These are phyloP conservation scores for Scutellaria galericulata DNA, from an alignment of 257 asterid genomes.

Conservation along the genomic window DNA sequence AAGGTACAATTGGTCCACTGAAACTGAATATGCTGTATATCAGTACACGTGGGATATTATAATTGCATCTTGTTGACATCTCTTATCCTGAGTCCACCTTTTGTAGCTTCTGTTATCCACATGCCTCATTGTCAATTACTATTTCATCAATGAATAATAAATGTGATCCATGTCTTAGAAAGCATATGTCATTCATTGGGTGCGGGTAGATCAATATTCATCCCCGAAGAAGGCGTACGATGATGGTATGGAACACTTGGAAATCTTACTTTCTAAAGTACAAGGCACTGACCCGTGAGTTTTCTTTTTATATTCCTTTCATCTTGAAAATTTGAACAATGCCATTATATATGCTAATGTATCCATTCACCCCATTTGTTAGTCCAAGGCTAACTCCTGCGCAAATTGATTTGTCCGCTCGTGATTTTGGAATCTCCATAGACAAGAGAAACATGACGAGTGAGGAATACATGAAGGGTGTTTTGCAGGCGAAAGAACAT, in stretches of 20 bases:
- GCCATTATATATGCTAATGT: conserved; percentile 27
- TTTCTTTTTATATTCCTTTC: background rate
- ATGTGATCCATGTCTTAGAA: conserved; percentile 49
- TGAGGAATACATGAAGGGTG: conserved; percentile 75
- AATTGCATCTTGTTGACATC: conserved; percentile 10
- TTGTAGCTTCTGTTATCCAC: conserved; percentile 14
- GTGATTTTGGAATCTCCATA: conserved; percentile 49
- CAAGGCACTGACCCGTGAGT: conserved; percentile 76
- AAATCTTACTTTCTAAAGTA: conserved; percentile 62
- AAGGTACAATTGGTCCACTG: conserved; percentile 55
- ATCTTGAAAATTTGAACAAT: conserved; percentile 10
- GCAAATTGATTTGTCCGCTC: conserved; percentile 51
- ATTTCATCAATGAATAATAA: conserved; percentile 28
- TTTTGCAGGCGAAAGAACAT: conserved; percentile 83
- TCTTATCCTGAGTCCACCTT: background rate
- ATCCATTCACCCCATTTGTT: conserved; percentile 24
- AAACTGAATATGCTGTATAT: background rate
- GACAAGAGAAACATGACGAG: conserved; percentile 66
- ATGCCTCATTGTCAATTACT: conserved; percentile 16
- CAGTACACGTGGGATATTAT: background rate
- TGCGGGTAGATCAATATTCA: conserved; percentile 64
- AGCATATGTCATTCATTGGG: conserved; percentile 89
- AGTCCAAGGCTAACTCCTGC: conserved; percentile 82
- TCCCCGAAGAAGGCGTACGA: conserved; percentile 71
- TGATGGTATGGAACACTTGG: conserved; percentile 71